Base-by-base conservation (phyloP, 1,139 yeast species). In the Hanseniaspora uvarum region DNA sequence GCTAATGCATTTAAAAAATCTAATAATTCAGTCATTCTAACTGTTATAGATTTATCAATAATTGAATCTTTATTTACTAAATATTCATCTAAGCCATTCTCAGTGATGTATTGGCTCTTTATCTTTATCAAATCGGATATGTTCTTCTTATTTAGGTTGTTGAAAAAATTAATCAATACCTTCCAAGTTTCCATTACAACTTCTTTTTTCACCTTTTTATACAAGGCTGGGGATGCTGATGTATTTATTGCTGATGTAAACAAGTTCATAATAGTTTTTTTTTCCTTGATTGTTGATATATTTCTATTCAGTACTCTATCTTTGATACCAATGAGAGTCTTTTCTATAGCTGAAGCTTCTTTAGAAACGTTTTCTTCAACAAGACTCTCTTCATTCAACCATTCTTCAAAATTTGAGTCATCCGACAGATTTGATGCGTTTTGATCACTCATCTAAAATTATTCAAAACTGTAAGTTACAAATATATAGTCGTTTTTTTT, bases 1-100 rank as follows among this genome's bases (percentile, higher is more conserved):
- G 49, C 21, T 5, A 50, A 28, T 19, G 53, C 40, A 28, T 19
- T 50, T 14, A 50, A 37, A 30, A 33, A 50, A 10, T 50, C 46
- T 23, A 43, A 16, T 16, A 50, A 23, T 14, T 43, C 49, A 11
- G 38, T 37, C 33, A 50, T 28, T 44, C 33, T 31, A 16, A 39
- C 18, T 18, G 37, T 18, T 16, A 37, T 30, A 26, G 24, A 43
- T 37, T 37, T 50, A 19, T 50, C 48, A 12, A 30, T n/a, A 19
- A 21, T 6, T 2, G 26, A 19, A 10, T n/a, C 31, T 14, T 33
- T 30, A 21, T 36, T 36, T 5, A 19, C 2, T 14, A 28, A 24
- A 10, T 50, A 33, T 11, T 24, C 16, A 5, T 28, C 37, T n/a
- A 46, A 24, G 24, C 34, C 16, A n/a, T 44, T 11, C 7, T 50